Conservation (phyloP, 768 basidiomycete species). For the Lactifluus pinguis region DNA sequence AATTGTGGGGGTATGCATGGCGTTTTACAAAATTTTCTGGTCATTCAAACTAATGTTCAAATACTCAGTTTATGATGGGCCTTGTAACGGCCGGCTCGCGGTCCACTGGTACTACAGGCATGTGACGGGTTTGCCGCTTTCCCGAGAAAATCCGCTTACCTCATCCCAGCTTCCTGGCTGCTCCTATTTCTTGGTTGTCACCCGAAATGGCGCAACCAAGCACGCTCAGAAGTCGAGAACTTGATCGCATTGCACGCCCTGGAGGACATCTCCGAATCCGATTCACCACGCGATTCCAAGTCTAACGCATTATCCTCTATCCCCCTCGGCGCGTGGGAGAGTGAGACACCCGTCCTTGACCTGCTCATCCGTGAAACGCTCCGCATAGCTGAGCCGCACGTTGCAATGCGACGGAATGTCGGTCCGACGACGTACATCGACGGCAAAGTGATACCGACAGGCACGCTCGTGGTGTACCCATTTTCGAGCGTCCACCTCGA, state of each 20-base stretch:
- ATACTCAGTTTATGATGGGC: slow-evolving; percentile 68
- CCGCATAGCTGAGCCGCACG: slow-evolving; percentile 70
- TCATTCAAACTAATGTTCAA: background rate
- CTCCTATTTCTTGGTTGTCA: slow-evolving; percentile 63
- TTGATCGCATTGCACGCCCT: slow-evolving; percentile 31
- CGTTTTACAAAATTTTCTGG: background rate
- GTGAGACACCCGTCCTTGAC: slow-evolving; percentile 60
- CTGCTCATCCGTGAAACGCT: slow-evolving; percentile 69
- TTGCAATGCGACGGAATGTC: slow-evolving; percentile 71
- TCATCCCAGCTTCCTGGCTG: slow-evolving; percentile 56
- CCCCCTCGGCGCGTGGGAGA: slow-evolving; percentile 64
- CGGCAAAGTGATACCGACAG: slow-evolving; percentile 60
- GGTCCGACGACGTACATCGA: slow-evolving; percentile 64
- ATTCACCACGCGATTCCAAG: slow-evolving; percentile 23
- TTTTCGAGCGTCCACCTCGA: slow-evolving; percentile 75
- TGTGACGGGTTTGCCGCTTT: background rate
- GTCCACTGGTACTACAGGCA: slow-evolving; percentile 67
- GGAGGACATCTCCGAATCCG: slow-evolving; percentile 1
- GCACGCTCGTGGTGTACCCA: slow-evolving; percentile 69
- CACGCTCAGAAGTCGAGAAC: slow-evolving; percentile 47
- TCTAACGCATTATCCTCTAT: slow-evolving; percentile 47
- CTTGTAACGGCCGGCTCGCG: slow-evolving; percentile 72
- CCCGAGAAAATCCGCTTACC: slow-evolving; percentile 8
- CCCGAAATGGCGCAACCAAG: slow-evolving; percentile 54
- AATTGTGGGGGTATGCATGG: slow-evolving; percentile 53